Conservation (phyloP, 2,329 filamentous ascomycete genomes). For the Colletotrichum cereale region DNA sequence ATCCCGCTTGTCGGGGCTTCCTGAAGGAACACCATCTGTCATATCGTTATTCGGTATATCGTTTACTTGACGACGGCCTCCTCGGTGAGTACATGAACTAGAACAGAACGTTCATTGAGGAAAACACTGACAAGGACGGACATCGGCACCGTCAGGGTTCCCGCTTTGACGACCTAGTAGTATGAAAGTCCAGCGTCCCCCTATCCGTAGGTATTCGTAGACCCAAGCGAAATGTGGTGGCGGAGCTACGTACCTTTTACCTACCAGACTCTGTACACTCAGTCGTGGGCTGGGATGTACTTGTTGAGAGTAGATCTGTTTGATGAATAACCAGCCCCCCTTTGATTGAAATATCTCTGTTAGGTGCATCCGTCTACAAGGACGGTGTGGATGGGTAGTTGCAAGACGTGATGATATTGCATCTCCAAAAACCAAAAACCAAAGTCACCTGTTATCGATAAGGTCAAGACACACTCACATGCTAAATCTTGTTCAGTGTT, state of each 20-base stretch:
- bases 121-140: neutral
- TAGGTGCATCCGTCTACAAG: constrained; percentile 1
- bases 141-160: neutral
- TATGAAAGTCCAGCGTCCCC: neutral
- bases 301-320: neutral
- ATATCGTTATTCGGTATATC: neutral
- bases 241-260: no score
- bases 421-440: neutral
- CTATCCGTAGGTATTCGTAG: no score
- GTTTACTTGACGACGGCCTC: neutral
- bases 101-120: neutral
- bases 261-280: neutral
- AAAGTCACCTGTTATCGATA: neutral
- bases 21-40: neutral
- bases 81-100: neutral
- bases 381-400: neutral
- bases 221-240: neutral
- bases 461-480: neutral
- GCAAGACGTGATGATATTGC: neutral
- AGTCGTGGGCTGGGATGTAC: constrained; percentile 1
- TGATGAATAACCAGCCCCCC: constrained; percentile 18
- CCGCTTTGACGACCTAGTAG: neutral
- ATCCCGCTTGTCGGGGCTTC: neutral
- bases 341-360: constrained; percentile 1
- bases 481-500: neutral